These are phyloP conservation scores for Phaffia rhodozyma DNA, from an alignment of 1,284 basidiomycete species.

Conservation along the genomic window DNA sequence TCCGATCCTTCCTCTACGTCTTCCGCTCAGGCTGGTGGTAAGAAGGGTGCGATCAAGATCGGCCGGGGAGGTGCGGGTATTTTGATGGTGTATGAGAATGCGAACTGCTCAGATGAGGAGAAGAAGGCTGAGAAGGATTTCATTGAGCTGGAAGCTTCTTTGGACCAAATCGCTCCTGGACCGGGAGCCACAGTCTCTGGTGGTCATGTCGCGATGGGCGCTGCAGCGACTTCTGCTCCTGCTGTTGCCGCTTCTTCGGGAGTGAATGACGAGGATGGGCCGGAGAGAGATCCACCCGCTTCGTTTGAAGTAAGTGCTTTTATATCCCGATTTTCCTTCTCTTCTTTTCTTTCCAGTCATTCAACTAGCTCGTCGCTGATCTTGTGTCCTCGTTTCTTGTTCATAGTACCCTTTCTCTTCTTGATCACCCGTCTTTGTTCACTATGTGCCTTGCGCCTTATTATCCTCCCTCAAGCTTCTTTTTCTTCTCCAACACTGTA, in stretches of 20 bases:
- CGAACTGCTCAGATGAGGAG: constrained; percentile 44
- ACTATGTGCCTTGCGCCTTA: too few species aligned
- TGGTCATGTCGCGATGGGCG: constrained; percentile 23
- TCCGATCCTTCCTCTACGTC: constrained; percentile 40
- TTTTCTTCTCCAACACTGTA: too few species aligned
- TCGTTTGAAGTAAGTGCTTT: constrained; percentile 32
- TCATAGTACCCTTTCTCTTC: too few species aligned
- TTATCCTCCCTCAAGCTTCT: too few species aligned
- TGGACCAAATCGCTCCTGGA: constrained; percentile 34
- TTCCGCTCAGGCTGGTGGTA: constrained; percentile 13
- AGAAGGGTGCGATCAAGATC: constrained; percentile 38
- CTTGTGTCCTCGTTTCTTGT: too few species aligned
- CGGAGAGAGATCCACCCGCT: constrained; percentile 65
- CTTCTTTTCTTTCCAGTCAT: too few species aligned
- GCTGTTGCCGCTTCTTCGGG: constrained; percentile 42
- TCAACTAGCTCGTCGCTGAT: too few species aligned
- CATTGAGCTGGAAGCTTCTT: constrained; percentile 47
- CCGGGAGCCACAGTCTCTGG: constrained; percentile 28
- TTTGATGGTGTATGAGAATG: constrained; percentile 58
- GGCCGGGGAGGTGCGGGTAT: constrained; percentile 72
- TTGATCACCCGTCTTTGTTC: too few species aligned
- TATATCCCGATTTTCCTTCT: background rate
- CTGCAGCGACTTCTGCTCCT: constrained; percentile 24
- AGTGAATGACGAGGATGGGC: constrained; percentile 53
- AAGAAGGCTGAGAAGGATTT: constrained; percentile 46